A percentile compares a stretch with the other conserved stretches of the same genome.
phyloP scores from a whole-genome alignment of 1,284 basidiomycete species.

The Boletus mariae region DNA sequence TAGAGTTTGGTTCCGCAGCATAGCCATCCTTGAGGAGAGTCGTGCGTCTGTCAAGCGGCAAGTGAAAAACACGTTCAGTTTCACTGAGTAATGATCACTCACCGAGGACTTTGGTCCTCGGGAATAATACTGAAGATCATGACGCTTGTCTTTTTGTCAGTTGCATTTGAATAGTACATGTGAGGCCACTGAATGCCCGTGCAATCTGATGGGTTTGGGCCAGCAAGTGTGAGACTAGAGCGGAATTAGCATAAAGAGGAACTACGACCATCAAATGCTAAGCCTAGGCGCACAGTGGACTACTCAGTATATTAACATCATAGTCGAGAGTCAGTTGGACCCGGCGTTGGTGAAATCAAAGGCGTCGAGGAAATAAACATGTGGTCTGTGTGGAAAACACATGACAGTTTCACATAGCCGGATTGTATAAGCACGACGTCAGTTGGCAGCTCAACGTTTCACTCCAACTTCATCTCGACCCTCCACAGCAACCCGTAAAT shows the following conservation, averaged over 20 bases:
- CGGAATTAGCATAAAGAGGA: neutral
- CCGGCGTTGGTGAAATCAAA: neutral
- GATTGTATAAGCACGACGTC: slow-evolving; percentile 17
- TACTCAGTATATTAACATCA: no score
- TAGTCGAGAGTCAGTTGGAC: no score
- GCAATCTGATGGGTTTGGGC: neutral
- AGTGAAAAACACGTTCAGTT: slow-evolving; percentile 7
- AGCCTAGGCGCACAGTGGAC: no score
- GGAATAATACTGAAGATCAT: slow-evolving; percentile 22
- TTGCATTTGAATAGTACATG: slow-evolving; percentile 16
- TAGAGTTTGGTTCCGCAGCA: slow-evolving; percentile 5
- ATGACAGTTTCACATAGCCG: slow-evolving; percentile 17
- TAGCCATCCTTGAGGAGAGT: neutral
- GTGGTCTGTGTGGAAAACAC: slow-evolving; percentile 23
- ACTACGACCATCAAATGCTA: neutral
- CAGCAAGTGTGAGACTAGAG: neutral
- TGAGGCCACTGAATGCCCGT: neutral
- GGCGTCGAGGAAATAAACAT: neutral
- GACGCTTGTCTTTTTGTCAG: slow-evolving; percentile 16
- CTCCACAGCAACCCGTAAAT: slow-evolving; percentile 3
- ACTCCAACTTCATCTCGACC: neutral
- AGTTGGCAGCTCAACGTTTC: neutral
- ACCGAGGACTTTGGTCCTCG: slow-evolving; percentile 10
- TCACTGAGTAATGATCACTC: slow-evolving; percentile 2
- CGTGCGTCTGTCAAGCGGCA: slow-evolving; percentile 8